Conservation (phyloP, 805 yeast species). For the Saturnispora besseyi region DNA sequence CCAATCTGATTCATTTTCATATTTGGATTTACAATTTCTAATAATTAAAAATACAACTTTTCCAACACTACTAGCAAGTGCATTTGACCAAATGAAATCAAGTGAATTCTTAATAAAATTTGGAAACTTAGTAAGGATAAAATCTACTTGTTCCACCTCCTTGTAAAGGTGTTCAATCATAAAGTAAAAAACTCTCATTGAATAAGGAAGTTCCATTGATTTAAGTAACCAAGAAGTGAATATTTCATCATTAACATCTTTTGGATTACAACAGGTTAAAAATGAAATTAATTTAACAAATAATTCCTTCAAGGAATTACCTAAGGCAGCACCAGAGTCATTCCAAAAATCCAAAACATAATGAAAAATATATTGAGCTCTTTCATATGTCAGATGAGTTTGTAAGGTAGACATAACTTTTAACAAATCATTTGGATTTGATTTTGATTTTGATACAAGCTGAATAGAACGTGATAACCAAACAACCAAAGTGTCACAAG, state of each 20-base stretch:
- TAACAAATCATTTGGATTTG: background rate
- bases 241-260: slow-evolving; percentile 16
- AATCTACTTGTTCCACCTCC: slow-evolving; percentile 33
- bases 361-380: slow-evolving; percentile 32
- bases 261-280: slow-evolving; percentile 12
- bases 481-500: slow-evolving; percentile 54
- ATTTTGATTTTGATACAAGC: slow-evolving; percentile 9
- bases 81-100: slow-evolving; percentile 42
- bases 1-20: slow-evolving; percentile 34
- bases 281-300: slow-evolving; percentile 44
- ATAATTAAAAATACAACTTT: slow-evolving; percentile 40
- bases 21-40: slow-evolving; percentile 24
- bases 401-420: background rate
- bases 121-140: slow-evolving; percentile 37
- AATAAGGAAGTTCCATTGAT: slow-evolving; percentile 36
- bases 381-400: slow-evolving; percentile 13
- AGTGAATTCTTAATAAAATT: slow-evolving; percentile 40
- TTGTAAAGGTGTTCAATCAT: slow-evolving; percentile 48
- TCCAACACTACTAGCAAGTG: slow-evolving; percentile 61
- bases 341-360: slow-evolving; percentile 63
- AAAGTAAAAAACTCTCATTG: slow-evolving; percentile 53
- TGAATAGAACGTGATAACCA: slow-evolving; percentile 56
- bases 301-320: slow-evolving; percentile 58
- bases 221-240: slow-evolving; percentile 38
- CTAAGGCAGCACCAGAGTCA: slow-evolving; percentile 60